These are phyloP conservation scores for Phytophthora syringae DNA, from an alignment of 352 stramenopile species.

Conservation along the genomic window DNA sequence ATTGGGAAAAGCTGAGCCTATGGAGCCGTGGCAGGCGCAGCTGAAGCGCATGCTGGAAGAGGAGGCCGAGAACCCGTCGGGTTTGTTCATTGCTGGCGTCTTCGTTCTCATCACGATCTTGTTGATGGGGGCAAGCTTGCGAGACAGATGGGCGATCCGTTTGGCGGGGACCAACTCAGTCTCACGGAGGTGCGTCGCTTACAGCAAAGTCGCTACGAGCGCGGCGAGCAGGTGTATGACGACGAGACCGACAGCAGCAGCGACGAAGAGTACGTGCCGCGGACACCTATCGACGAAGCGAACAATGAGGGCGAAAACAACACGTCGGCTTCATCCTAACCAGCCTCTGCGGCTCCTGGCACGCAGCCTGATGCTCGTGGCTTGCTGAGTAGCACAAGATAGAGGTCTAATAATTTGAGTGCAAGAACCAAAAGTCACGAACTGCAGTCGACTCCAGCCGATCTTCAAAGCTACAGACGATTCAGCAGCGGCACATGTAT, in stretches of 20 bases:
- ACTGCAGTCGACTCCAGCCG: constrained; percentile 7
- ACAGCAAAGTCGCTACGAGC: constrained; percentile 78
- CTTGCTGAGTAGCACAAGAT: constrained; percentile 5
- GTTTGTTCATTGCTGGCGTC: constrained; percentile 64
- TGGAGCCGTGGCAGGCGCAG: constrained; percentile 60
- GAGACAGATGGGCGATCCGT: constrained; percentile 52
- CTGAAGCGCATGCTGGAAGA: constrained; percentile 68
- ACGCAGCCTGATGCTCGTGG: background rate
- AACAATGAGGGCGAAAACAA: constrained; percentile 13
- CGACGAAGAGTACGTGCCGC: constrained; percentile 31
- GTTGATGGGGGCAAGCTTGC: constrained; percentile 56
- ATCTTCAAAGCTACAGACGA: constrained; percentile 5
- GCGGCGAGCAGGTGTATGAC: constrained; percentile 42
- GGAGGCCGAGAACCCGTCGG: constrained; percentile 74
- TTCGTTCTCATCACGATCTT: constrained; percentile 66
- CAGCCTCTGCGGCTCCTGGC: background rate
- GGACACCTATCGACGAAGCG: constrained; percentile 3
- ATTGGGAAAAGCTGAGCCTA: constrained; percentile 59
- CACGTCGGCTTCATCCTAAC: constrained; percentile 21
- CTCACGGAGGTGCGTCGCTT: constrained; percentile 73
- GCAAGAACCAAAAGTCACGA: background rate
- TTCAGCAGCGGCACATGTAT: constrained; percentile 31
- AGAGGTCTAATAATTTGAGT: constrained; percentile 20
- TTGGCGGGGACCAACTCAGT: constrained; percentile 59
- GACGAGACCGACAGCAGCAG: constrained; percentile 69